phyloP scores from a whole-genome alignment of 352 stramenopile genomes.

The Globisporangium cederbergense region DNA sequence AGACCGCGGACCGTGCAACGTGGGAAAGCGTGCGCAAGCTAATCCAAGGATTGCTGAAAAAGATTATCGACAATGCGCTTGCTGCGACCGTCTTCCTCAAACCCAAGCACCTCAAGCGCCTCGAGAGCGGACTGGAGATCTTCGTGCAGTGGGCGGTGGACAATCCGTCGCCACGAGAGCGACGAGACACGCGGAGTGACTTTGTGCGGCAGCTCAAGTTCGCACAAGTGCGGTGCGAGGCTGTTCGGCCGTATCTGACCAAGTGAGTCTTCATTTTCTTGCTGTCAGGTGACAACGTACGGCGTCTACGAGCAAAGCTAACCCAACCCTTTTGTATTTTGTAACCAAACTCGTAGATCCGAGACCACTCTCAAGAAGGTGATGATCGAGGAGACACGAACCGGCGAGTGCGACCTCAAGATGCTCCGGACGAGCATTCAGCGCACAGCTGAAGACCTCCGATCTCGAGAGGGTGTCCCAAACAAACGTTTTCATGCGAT shows the following conservation, averaged over 20 bases:
- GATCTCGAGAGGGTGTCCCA: neutral
- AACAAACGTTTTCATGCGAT: neutral
- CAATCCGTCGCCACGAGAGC: neutral
- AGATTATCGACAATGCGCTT: neutral
- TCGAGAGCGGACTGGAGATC: conserved; percentile 1
- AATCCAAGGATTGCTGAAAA: neutral
- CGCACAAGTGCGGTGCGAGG: neutral
- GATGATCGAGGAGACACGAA: neutral
- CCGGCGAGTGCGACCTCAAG: neutral
- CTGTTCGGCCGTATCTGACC: neutral
- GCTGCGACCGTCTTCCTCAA: neutral
- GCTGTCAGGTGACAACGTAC: neutral
- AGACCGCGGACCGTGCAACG: neutral
- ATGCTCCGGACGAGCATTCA: neutral
- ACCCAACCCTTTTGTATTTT: neutral
- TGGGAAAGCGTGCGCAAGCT: conserved; percentile 1
- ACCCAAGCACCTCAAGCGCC: conserved; percentile 1
- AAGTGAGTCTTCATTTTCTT: neutral
- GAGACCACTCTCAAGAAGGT: neutral
- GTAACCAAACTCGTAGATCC: neutral
- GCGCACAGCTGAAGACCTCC: neutral
- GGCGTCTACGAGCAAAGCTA: too few relatives aligned
- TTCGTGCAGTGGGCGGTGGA: neutral
- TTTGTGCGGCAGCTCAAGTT: conserved; percentile 6
- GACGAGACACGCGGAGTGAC: neutral